Base-by-base conservation (phyloP, 208 protist genomes). In the Trypanosoma scelopori region DNA sequence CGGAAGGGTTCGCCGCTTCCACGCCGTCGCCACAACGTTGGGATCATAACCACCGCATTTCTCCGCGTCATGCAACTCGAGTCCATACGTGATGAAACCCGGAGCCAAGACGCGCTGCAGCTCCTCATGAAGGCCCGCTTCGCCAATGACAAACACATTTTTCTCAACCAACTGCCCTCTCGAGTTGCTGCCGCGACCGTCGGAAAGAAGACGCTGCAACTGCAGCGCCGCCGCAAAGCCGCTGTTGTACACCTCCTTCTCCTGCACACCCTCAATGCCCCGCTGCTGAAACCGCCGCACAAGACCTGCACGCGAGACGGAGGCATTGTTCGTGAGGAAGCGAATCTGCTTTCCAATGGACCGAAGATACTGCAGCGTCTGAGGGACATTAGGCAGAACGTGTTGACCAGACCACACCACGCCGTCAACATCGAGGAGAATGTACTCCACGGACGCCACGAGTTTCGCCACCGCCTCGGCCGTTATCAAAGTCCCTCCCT, bases 261-360 rank as follows among this genome's bases (percentile, higher is more conserved):
- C 51, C 39, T 51, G n/a, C 32, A 87, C 81, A 0, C 75, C 74
- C 11, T 64, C 51, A 48, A 92, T 76, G 15, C 86, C 86, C 16
- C 72, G 74, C 49, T 70, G 52, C 18, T 39, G 30, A 55, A 93
- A 80, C 43, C 47, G 52, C 41, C 66, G 30, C 41, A 48, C 27
- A 22, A 91, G 50, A 39, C 70, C 50, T 46, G 62, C 69, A 11
- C 87, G 78, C 5, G 77, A 87, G 7, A 85, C 53, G 1, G 76
- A 79, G 18, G 83, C 83, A 70, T 90, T 93, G 74, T 93, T 93
- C 30, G 76, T 82, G 28, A 93, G 57, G 50, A 93, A 90, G 28
- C 83, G 83, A 13, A 93, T 67, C 22, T 84, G 25, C 61, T 85
- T 87, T 28, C 81, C 81, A 25, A 52, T 41, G 4, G 53, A 63